Evolutionary conservation across 495 filamentous ascomycete genomes (phyloP), one percentile per base, ranked within the genome.

Genomic region (Aspergillus sparsus): DNA sequence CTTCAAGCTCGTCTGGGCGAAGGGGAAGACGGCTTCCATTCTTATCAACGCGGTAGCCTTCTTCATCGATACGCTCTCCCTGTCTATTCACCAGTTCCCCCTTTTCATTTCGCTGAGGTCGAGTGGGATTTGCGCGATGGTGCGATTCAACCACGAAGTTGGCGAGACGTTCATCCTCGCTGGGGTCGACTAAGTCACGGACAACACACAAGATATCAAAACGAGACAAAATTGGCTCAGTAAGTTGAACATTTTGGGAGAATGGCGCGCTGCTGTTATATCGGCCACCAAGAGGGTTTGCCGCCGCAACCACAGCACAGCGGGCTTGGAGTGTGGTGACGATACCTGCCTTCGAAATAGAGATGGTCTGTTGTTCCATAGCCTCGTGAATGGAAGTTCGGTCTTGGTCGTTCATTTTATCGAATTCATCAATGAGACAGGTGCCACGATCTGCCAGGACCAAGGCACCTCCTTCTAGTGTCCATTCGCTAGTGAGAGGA

Each of bases 291-390:
- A 93, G 89, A 7, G 95, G 95, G 76, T 99, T 99, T 60, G 95
- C 95, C 13, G 95, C 95, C 5, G 95, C 95, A 60, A 99, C 90
- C 60, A 99, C 95, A 15, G 92, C 91, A 72, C 95, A 99, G 53
- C 95, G 88, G n/a, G 95, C 95, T 70, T 99, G 94, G 3, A 99
- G 80, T 1, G 95, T 97, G 0, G 95, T 98, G 21, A 99, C 95
- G 59, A 99, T 99, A 71, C 95, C 95, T 7, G 95, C 95, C 73
- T 99, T 99, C 58, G 92, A 96, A 73, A 99, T 98, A 54, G 95
- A 99, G 65, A 99, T 99, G n/a, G 95, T 98, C 71, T 99, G 95
- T 74, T 99, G 95, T 73, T 99, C 95, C 95, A 99, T 99, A 58
- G 95, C 95, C 81, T 99, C 95, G 82, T 99, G 95, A 71, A 99